phyloP scores from a whole-genome alignment of 2,329 filamentous ascomycete genomes.

The Paraphoma sp. region DNA sequence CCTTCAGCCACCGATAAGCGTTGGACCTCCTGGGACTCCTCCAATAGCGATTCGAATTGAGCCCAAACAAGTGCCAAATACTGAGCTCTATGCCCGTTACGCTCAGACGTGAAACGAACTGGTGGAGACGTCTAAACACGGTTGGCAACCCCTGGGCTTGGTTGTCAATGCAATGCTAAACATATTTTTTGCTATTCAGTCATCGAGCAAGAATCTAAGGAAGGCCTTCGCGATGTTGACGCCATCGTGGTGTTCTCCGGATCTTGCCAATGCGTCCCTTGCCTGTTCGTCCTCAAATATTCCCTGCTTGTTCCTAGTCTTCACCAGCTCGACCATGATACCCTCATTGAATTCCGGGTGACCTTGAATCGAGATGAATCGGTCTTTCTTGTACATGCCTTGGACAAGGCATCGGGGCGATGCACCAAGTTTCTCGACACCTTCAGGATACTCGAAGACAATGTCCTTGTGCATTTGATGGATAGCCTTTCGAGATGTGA shows the following conservation, averaged over 20 bases:
- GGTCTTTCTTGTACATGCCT: conserved; percentile 73
- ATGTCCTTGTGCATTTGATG: conserved; percentile 90
- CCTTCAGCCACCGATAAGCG: neutral
- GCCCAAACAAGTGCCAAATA: too few relatives aligned
- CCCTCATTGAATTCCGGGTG: conserved; percentile 82
- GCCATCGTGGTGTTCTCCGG: conserved; percentile 76
- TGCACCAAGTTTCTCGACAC: conserved; percentile 67
- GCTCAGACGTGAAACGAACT: too few relatives aligned
- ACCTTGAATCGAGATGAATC: conserved; percentile 79
- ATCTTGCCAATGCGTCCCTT: conserved; percentile 71
- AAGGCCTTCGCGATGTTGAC: conserved; percentile 77
- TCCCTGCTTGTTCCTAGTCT: conserved; percentile 68
- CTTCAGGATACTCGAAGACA: conserved; percentile 68
- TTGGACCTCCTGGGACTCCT: neutral
- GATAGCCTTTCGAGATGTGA: conserved; percentile 60
- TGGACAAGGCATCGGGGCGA: conserved; percentile 76
- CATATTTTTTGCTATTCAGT: conserved; percentile 11
- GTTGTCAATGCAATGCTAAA: too few relatives aligned
- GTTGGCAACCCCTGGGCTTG: too few relatives aligned
- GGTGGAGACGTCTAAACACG: too few relatives aligned
- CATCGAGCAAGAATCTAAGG: conserved; percentile 75
- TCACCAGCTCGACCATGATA: conserved; percentile 74
- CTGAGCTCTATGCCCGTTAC: too few relatives aligned
- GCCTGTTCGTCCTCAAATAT: conserved; percentile 75
- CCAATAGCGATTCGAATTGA: too few relatives aligned